Base-by-base conservation (phyloP, 2,329 filamentous ascomycete genomes). In the Aspergillus novofumigatus region DNA sequence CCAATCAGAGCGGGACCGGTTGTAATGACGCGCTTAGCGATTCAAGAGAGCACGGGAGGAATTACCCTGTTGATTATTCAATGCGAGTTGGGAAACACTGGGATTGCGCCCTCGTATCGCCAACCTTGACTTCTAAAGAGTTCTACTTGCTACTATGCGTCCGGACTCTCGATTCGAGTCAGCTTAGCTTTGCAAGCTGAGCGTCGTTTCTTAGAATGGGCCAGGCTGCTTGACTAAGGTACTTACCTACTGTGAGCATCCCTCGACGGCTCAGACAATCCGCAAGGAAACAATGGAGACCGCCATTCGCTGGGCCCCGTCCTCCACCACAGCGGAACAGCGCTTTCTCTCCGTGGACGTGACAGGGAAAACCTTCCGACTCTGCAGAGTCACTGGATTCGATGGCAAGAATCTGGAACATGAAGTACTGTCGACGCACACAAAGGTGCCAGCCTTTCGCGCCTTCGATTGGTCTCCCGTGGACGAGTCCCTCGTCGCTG, bases 401-500 rank as follows among this genome's bases (percentile, higher is more conserved):
- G 66, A 72, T 51, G 69, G 72, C 49, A 69, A 67, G 14, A 72
- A 70, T 20, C 65, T 86, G 53, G 72, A 77, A 21, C 84, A 85
- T 73, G 78, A 81, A 53, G 75, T 81, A 21, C 66, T 86, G 6
- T 78, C 80, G 20, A 77, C 79, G 1, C 79, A 81, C 55, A 79
- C 79, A 62, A 81, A 82, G 59, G 77, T 86, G 1, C 83, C 84
- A 28, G 79, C 81, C 28, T 87, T 86, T 66, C 83, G 83, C 42
- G 84, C 85, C 14, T 87, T 87, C 70, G 85, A 87, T 69, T 87
- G 84, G 84, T 86, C 84, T 6, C 81, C 81, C 54, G 77, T 76
- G 38, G 78, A 86, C 62, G 81, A 85, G 57, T 76, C 77, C 50
- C 71, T 86, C 2, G 81, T 87, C 29, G 84, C 82, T 21, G 78